A percentile compares a stretch with the other conserved stretches of the same genome.
Conservation (phyloP, 148 eudicot genomes). For the Pouteria glomerata region DNA sequence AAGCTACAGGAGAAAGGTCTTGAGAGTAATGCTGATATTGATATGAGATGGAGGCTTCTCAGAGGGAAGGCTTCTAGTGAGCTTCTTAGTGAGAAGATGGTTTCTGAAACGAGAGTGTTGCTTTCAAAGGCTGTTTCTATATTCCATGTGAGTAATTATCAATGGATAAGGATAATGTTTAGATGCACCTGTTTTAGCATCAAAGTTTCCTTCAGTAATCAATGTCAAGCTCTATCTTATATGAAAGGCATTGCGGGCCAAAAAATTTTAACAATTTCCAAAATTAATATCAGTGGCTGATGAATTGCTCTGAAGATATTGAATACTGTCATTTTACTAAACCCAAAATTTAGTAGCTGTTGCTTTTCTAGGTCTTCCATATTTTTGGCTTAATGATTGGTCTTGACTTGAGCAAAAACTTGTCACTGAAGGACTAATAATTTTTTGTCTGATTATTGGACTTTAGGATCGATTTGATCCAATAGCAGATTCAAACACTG, state of each 20-base stretch:
- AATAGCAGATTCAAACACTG: slow-evolving; percentile 42
- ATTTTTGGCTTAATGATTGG: too few species aligned
- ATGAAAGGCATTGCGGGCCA: not conserved
- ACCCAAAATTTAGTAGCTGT: too few species aligned
- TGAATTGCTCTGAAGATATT: too few species aligned
- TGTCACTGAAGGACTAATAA: not conserved
- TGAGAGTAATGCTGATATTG: slow-evolving; percentile 24
- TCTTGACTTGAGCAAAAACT: too few species aligned
- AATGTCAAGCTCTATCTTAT: not conserved
- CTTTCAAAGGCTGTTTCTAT: slow-evolving; percentile 69
- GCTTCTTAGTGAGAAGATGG: slow-evolving; percentile 56
- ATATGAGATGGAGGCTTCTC: slow-evolving; percentile 75
- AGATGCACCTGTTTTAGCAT: not conserved
- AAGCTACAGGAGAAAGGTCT: slow-evolving; percentile 39
- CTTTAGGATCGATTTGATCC: slow-evolving; percentile 82
- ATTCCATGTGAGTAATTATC: slow-evolving; percentile 53
- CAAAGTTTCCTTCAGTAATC: not conserved
- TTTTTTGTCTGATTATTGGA: not conserved
- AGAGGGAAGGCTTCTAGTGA: too few species aligned
- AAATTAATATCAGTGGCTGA: not conserved
- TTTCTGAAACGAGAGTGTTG: slow-evolving; percentile 37
- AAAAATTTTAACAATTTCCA: not conserved
- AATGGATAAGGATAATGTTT: not conserved
- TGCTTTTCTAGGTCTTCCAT: too few species aligned
- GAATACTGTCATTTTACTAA: too few species aligned